Base-by-base conservation (phyloP, 441 rosid genomes). In the Bocquillonia castaneifolia region DNA sequence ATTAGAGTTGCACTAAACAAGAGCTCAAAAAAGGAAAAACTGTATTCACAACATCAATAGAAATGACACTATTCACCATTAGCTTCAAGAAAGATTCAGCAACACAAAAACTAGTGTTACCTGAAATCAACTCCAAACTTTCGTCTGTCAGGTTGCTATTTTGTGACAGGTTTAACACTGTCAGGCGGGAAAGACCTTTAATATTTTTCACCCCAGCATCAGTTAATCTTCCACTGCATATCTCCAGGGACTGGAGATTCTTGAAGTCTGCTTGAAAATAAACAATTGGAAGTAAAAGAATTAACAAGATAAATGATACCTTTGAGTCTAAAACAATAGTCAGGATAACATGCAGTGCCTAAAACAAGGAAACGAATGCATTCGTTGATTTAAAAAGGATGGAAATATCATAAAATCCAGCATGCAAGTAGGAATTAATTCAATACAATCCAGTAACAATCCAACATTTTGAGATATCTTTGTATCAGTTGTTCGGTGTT, bases 211-310 rank as follows among this genome's bases (percentile, higher is more conserved):
- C 80, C 32, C 96, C 96, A 57, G 89, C 87, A 86, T 91, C 97
- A 23, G 95, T 89, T 71, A 93, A 77, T 70, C 92, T 88, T 76
- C 99, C 97, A 8, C 97, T 92, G 50, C 97, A 93, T 73, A 93
- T 91, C 74, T 93, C 97, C 78, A 91, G 74, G 45, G 93, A 89
- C 70, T 78, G 79, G 65, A 93, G 79, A 59, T 86, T 88, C 88
- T 88, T 91, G 61, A 91, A 84, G 72, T 83, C 98, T 93, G 74
- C 69, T 59, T 15, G 12, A 69, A 10, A 51, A 9, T 14, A 18
- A 44, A 54, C 29, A 39, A 20, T 42, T 31, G 14, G 26, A 14
- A n/a, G 13, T n/a, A 34, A 12, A 17, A 6, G 3, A 10, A 44
- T 25, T 14, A 32, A 40, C n/a, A n/a, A n/a, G n/a, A n/a, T n/a